Base-by-base conservation (phyloP, 2,329 filamentous ascomycete genomes). In the Rutstroemia sp. region DNA sequence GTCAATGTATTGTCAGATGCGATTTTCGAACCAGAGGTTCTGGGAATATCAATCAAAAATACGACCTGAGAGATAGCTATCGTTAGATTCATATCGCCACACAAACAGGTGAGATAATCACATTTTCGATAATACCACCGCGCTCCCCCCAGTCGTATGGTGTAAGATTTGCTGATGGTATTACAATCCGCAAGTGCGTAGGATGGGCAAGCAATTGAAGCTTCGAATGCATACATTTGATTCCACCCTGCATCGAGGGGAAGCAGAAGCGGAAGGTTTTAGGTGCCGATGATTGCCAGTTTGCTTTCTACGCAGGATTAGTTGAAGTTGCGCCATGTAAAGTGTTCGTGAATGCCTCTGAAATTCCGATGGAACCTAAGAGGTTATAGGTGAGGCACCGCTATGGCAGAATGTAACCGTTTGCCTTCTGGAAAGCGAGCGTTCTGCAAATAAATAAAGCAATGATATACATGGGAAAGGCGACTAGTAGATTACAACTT, bases 181-280 rank as follows among this genome's bases (percentile, higher is more conserved):
- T 76, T 1, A 87, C 92, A 46, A 99, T 78, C 6, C 94, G 83
- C 16, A 96, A 72, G 68, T 91, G 84, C 1, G 73, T 73, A 0
- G 80, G 73, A 64, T 90, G 89, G 64, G 91, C 92, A n/a, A 97
- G 77, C 1, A 97, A 73, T 79, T 95, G 92, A 45, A 97, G 76
- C 69, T 99, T 97, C 50, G 90, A 95, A 71, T 97, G 94, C 91
- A 97, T 96, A 64, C 79, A 84, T 23, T 84, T 86, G 5, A 82
- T 73, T 48, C 81, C 76, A 1, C 83, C 81, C 42, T 82, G 76
- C 88, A 96, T 2, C 80, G 59, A 79, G 16, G 92, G 92, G 67
- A 97, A 96, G 68, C 89, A 91, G 55, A 85, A 85, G 19, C 81
- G 81, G 55, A 95, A 76, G 51, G 79, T 73, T n/a, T 65, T 61